phyloP scores from a whole-genome alignment of 75 land plant genomes.

The Azolla pinnata region DNA sequence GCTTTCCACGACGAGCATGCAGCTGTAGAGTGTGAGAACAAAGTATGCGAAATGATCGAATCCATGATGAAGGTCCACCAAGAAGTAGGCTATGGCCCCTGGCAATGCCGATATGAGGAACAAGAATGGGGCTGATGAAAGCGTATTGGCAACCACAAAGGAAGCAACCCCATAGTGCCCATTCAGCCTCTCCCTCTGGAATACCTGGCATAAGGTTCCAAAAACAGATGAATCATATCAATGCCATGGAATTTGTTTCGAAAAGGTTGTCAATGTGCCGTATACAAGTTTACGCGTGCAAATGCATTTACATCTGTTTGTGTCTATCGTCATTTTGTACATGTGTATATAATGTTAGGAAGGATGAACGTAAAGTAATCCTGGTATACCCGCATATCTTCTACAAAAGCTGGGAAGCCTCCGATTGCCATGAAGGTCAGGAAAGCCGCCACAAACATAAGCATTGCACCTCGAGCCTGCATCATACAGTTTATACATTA shows the following conservation, averaged over 20 bases:
- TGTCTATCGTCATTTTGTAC: too few species aligned
- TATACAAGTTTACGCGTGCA: too few species aligned
- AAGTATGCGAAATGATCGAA: conserved; percentile 40
- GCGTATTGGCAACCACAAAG: conserved; percentile 41
- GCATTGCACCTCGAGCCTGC: conserved; percentile 51
- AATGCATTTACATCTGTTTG: too few species aligned
- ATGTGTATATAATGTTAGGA: too few species aligned
- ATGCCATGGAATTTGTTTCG: too few species aligned
- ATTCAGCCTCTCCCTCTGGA: conserved; percentile 53
- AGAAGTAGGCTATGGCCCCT: conserved; percentile 46
- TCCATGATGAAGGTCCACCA: conserved; percentile 41
- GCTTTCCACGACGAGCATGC: conserved; percentile 60
- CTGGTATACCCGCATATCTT: conserved; percentile 75
- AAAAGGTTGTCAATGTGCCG: too few species aligned
- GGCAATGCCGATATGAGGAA: conserved; percentile 38
- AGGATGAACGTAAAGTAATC: too few species aligned
- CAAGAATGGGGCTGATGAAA: conserved; percentile 56
- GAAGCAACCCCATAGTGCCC: conserved; percentile 57
- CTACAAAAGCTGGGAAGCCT: conserved; percentile 58
- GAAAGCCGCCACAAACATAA: conserved; percentile 52
- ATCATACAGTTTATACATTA: too few species aligned
- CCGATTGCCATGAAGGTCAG: conserved; percentile 66
- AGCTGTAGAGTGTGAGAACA: conserved; percentile 31
- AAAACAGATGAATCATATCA: too few species aligned
- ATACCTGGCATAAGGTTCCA: conserved; percentile 44